Conservation (phyloP, 129 eudicot genomes). For the Centaurea solstitialis region DNA sequence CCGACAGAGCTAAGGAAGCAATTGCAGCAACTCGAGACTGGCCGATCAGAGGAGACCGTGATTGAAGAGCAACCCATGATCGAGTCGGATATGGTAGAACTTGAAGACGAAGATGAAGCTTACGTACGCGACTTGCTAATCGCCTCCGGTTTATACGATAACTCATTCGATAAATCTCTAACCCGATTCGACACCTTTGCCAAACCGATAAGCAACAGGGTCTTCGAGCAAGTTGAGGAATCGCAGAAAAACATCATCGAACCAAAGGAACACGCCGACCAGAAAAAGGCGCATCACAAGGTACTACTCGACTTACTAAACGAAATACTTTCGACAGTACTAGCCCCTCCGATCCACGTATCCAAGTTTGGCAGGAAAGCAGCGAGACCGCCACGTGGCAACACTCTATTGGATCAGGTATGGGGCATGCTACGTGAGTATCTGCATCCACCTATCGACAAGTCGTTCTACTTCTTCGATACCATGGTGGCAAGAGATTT, state of each 20-base stretch:
- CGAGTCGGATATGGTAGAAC: conserved; percentile 52
- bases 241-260: conserved; percentile 32
- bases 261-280: conserved; percentile 29
- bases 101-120: conserved; percentile 78
- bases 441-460: conserved; percentile 50
- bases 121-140: conserved; percentile 76
- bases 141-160: conserved; percentile 74
- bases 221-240: conserved; percentile 81
- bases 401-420: conserved; percentile 54
- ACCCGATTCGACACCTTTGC: conserved; percentile 73
- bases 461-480: conserved; percentile 53
- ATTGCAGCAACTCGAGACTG: conserved; percentile 69
- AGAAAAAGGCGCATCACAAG: conserved; percentile 51
- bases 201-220: conserved; percentile 60
- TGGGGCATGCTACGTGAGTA: conserved; percentile 58
- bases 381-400: conserved; percentile 51
- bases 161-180: conserved; percentile 52
- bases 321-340: conserved; percentile 71
- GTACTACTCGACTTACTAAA: conserved; percentile 68
- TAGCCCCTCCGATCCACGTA: conserved; percentile 51
- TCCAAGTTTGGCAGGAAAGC: conserved; percentile 49
- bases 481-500: conserved; percentile 73
- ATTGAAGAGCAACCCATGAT: conserved; percentile 45
- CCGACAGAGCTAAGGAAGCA: conserved; percentile 76
- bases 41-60: conserved; percentile 44